Conservation (phyloP, 306 rosid genomes). For the Quillaja saponaria region DNA sequence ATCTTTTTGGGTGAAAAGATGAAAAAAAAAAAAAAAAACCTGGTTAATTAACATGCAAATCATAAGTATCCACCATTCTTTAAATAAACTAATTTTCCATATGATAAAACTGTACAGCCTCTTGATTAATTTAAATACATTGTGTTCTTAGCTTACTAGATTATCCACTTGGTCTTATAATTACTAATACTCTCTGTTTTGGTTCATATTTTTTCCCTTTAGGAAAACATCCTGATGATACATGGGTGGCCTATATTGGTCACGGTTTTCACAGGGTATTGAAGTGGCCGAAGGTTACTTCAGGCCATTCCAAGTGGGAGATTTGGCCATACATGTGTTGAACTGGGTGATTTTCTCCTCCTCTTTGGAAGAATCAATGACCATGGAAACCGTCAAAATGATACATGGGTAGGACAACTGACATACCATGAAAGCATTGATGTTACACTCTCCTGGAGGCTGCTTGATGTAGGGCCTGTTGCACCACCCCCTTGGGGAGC, state of each 20-base stretch:
- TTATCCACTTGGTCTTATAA: slow-evolving; percentile 5
- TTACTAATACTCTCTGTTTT: slow-evolving; percentile 16
- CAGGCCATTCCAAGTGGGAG: slow-evolving; percentile 91
- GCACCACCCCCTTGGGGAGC: slow-evolving; percentile 84
- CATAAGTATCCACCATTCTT: no score
- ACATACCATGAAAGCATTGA: slow-evolving; percentile 46
- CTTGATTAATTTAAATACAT: not conserved
- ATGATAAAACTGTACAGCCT: not conserved
- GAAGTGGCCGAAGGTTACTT: slow-evolving; percentile 73
- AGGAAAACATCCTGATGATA: slow-evolving; percentile 96
- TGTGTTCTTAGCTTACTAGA: slow-evolving; percentile 7
- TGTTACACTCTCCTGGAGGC: slow-evolving; percentile 68
- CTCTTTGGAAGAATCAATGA: slow-evolving; percentile 95
- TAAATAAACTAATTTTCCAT: not conserved
- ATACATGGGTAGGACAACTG: slow-evolving; percentile 82
- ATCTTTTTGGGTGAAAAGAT: no score
- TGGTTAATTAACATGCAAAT: no score
- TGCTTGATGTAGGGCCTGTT: slow-evolving; percentile 56
- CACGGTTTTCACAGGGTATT: slow-evolving; percentile 46
- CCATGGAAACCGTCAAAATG: slow-evolving; percentile 82
- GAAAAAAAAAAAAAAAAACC: no score
- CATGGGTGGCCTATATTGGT: slow-evolving; percentile 82
- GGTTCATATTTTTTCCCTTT: slow-evolving; percentile 16
- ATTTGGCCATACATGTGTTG: slow-evolving; percentile 83
- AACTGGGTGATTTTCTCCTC: slow-evolving; percentile 62